Evolutionary conservation across 495 filamentous ascomycete species (phyloP), one percentile per base, ranked within the genome.

Genomic region (Aspergillus wentii): DNA sequence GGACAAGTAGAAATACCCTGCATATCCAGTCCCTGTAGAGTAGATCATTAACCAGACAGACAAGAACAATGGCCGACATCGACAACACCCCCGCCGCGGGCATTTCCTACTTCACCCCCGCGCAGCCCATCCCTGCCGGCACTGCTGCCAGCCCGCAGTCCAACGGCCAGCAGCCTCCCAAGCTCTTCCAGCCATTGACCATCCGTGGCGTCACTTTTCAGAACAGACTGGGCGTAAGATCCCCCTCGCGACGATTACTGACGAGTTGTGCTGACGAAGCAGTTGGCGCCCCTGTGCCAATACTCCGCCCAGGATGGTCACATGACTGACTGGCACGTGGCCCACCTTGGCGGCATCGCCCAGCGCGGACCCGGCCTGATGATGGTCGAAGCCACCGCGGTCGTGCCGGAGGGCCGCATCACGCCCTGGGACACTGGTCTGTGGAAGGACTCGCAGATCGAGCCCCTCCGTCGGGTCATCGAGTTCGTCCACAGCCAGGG

Each of bases 391-490:
- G 83, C 85, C 9, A 86, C 83, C 1, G 71, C 76, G 17, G 82
- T 91, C 6, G 54, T 69, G 1, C 68, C 85, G 6, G 69, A 88
- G 41, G 86, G 86, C n/a, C 70, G 86, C 3, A 90, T 91, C 61
- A 81, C 83, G 1, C 86, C 86, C 0, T 68, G 85, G 42, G 79
- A 82, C 47, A 52, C 67, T 2, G 86, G 86, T 5, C 54, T 91
- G 13, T 92, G 85, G 86, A 68, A 78, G 31, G 86, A 91, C 53
- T 69, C 65, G 1, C 86, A 89, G 41, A 77, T 87, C 46, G 77
- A 63, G 17, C 73, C 71, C 1, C 46, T 89, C 38, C 70, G 67
- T 44, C 60, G 72, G 13, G 68, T 84, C 34, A 66, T 79, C 18
- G 81, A 88, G 29, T 88, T 88, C 46, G 78, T 75, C 4, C 83